phyloP scores from a whole-genome alignment of 2,329 filamentous ascomycete genomes.

The Neonectria neomacrospora region DNA sequence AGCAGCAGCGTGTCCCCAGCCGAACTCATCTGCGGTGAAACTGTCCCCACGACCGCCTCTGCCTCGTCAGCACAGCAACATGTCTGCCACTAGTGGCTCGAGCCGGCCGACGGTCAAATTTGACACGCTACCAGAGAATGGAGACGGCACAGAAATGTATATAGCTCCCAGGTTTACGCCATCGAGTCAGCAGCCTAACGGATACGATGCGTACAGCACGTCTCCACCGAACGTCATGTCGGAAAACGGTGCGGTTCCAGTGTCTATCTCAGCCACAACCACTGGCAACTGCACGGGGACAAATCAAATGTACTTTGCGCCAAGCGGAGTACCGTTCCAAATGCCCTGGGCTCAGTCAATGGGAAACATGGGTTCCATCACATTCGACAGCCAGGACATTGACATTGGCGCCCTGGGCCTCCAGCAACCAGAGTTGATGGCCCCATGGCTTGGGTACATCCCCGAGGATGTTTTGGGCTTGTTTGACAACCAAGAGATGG shows the following conservation, averaged over 20 bases:
- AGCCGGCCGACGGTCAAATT: conserved; percentile 45
- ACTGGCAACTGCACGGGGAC: conserved; percentile 28
- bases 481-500: conserved; percentile 55
- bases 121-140: conserved; percentile 43
- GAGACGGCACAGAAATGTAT: conserved; percentile 51
- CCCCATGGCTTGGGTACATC: conserved; percentile 77
- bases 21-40: conserved; percentile 59
- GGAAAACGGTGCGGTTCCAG: conserved; percentile 42
- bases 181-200: conserved; percentile 54
- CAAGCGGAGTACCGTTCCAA: conserved; percentile 42
- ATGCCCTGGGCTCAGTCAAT: conserved; percentile 47
- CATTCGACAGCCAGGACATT: conserved; percentile 81
- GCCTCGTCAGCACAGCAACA: conserved; percentile 41
- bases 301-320: conserved; percentile 44
- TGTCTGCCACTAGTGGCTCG: conserved; percentile 34
- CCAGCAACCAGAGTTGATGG: conserved; percentile 72
- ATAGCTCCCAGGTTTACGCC: conserved; percentile 52
- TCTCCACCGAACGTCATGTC: conserved; percentile 57
- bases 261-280: conserved; percentile 32
- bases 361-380: conserved; percentile 64
- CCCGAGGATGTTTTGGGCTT: conserved; percentile 72
- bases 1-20: conserved; percentile 61
- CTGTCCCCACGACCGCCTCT: conserved; percentile 53
- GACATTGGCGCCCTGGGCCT: conserved; percentile 75
- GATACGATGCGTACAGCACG: conserved; percentile 56